Evolutionary conservation across 2,329 filamentous ascomycete species (phyloP).

Genomic region (Metarhizium rileyi): DNA sequence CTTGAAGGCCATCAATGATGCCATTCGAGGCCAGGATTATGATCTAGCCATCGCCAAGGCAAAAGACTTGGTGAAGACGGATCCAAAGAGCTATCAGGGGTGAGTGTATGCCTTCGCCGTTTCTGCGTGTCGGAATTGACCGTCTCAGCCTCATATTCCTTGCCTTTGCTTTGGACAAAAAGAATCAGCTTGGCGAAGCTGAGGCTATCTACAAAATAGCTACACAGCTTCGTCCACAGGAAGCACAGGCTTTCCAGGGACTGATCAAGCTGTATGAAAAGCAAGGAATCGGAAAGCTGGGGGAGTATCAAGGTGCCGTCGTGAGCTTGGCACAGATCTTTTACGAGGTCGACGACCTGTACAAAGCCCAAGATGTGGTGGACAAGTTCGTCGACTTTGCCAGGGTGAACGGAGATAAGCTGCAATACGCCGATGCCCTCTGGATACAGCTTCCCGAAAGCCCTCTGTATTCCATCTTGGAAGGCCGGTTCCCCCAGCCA

Average conservation of each 20-base stretch:
- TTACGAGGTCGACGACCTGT: conserved; percentile 52
- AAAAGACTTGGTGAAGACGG: conserved; percentile 57
- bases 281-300: conserved; percentile 58
- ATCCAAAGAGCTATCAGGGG: conserved; percentile 75
- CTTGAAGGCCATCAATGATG: conserved; percentile 72
- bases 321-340: conserved; percentile 68
- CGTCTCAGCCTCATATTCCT: conserved; percentile 65
- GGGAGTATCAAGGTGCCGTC: conserved; percentile 64
- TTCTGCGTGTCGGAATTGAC: conserved; percentile 3
- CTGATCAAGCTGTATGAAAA: conserved; percentile 78
- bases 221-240: conserved; percentile 58
- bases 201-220: conserved; percentile 69
- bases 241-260: conserved; percentile 86
- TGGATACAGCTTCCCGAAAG: conserved; percentile 70
- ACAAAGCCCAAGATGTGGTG: conserved; percentile 56
- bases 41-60: conserved; percentile 64
- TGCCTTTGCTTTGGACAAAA: conserved; percentile 74
- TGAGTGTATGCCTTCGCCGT: conserved; percentile 27
- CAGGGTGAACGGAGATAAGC: conserved; percentile 58
- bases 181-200: conserved; percentile 59
- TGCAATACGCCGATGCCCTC: conserved; percentile 68
- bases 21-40: conserved; percentile 70
- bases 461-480: conserved; percentile 69
- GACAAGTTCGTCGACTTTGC: conserved; percentile 73
- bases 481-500: conserved; percentile 74